phyloP scores from a whole-genome alignment of 176 grass and related monocot species.

The Stipa capillata region DNA sequence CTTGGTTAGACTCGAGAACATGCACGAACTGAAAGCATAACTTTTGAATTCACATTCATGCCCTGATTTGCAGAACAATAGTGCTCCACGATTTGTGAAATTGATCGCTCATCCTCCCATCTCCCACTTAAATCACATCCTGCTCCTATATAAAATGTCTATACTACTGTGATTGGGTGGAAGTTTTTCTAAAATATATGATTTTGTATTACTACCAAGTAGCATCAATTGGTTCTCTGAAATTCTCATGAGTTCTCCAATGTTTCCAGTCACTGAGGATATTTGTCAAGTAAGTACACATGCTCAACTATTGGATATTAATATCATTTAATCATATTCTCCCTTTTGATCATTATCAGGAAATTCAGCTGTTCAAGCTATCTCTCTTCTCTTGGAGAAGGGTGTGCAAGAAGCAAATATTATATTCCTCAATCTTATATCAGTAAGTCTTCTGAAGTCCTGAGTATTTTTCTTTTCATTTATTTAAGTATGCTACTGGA shows the following conservation, averaged over 20 bases:
- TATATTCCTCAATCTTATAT: constrained; percentile 42
- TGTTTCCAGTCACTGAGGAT: neutral
- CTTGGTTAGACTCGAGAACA: neutral
- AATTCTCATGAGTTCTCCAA: neutral
- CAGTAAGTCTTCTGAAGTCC: constrained; percentile 43
- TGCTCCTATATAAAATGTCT: neutral
- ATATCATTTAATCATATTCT: neutral
- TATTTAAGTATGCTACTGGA: neutral
- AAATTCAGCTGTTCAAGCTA: constrained; percentile 90
- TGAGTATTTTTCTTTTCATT: neutral
- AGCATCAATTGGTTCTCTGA: neutral
- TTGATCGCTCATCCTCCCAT: neutral
- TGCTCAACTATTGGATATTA: neutral
- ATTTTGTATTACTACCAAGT: neutral
- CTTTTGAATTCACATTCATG: neutral
- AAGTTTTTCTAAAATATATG: neutral
- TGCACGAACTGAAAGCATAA: neutral
- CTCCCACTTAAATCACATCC: neutral
- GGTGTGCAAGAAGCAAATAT: constrained; percentile 85
- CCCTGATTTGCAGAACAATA: neutral
- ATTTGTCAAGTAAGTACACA: neutral
- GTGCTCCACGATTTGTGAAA: neutral
- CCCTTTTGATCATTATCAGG: constrained; percentile 37
- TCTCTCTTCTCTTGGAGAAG: constrained; percentile 71
- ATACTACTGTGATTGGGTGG: neutral